phyloP scores from a whole-genome alignment of 1,139 yeast genomes.

The Lizanozyma gosingica region DNA sequence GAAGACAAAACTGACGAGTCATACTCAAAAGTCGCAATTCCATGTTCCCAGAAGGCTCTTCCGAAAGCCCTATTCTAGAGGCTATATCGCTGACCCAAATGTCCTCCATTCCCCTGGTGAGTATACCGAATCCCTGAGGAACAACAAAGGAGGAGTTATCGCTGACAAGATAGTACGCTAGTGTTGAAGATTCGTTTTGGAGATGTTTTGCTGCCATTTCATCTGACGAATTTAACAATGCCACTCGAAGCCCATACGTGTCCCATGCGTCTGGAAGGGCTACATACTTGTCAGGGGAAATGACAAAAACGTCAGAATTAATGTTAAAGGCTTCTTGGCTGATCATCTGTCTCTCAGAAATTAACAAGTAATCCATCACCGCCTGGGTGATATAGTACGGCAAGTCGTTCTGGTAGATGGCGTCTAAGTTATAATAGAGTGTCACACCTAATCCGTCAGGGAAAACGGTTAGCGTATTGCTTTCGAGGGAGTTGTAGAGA shows the following conservation, averaged over 20 bases:
- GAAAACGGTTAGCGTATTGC: constrained; percentile 9
- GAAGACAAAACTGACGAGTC: neutral
- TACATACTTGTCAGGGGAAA: neutral
- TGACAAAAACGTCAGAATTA: neutral
- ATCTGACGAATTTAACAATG: neutral
- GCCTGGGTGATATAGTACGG: constrained; percentile 33
- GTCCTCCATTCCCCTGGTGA: neutral
- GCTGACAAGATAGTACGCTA: neutral
- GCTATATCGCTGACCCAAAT: neutral
- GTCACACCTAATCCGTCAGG: constrained; percentile 13
- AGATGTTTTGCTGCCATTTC: neutral
- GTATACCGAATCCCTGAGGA: neutral
- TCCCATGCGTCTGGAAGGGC: neutral
- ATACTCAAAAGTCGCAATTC: neutral
- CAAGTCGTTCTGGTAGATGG: constrained; percentile 32
- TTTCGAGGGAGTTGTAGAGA: constrained; percentile 16
- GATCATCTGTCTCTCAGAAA: constrained; percentile 10
- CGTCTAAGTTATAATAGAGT: constrained; percentile 17
- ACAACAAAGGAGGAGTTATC: neutral
- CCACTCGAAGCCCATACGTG: neutral
- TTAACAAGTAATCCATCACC: constrained; percentile 20
- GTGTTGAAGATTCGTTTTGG: neutral
- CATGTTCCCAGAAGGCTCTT: neutral
- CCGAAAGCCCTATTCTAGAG: neutral
- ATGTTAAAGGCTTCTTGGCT: neutral